Base-by-base conservation (phyloP, 306 rosid genomes). In the Citrullus colocynthis region DNA sequence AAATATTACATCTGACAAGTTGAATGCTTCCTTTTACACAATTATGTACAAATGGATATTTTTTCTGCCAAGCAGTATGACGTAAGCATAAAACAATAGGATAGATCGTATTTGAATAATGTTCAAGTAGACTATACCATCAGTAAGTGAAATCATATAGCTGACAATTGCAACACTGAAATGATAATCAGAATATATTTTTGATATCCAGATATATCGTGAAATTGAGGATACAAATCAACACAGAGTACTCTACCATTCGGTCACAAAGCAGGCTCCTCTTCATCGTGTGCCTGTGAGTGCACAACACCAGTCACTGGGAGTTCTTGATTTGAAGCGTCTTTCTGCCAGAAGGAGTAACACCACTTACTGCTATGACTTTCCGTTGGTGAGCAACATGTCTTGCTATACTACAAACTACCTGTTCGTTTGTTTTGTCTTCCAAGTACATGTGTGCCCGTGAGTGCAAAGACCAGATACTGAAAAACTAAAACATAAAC, bases 281-380 rank as follows among this genome's bases (percentile, higher is more conserved):
- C 84, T 90, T 81, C 91, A 92, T 58, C 87, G 90, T 79, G 84
- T 84, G 74, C 90, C 92, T 11, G 98, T 95, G 81, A 95, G 86
- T 79, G 90, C 86, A 64, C 89, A 81, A 41, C 91, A 95, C 84
- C 96, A 88, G 83, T 80, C 98, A 78, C 77, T 95, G 83, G 98
- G 97, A 82, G 87, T 79, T 80, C 89, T 90, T 77, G 97, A 92
- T 76, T 87, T 89, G 72, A 95, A 88, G 75, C 97, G 97, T 60
- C 93, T 92, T 71, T 48, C 83, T 81, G 97, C 98, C 54, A 88
- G 98, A 89, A 90, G 85, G 85, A 95, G 85, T 83, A 90, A 83
- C 85, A 95, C 98, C 80, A 95, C 98, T 45, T 95, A 92, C 84
- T 95, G 98, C 89, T 92, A 95, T 73, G 98, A 95, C 84, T 95